Evolutionary conservation across 352 stramenopile species (phyloP), one percentile per base, ranked within the genome.

Genomic region (Globisporangium echinulatum): DNA sequence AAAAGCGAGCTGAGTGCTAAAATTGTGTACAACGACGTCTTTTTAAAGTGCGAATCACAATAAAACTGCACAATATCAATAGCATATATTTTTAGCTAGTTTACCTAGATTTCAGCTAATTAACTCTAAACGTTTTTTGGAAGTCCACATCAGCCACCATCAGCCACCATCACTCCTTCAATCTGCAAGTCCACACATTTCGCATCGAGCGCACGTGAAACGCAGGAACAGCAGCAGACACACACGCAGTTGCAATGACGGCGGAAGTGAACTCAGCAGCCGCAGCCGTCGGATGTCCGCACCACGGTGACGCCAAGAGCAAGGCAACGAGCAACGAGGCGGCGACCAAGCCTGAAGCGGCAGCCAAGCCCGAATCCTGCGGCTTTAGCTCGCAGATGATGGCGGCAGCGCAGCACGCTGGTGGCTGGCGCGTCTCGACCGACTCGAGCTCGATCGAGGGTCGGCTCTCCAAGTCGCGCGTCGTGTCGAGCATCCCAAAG

Each of bases 401-500:
- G 74, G 64, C 66, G 19, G 73, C 74, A 6, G 72, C 77, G 49
- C 69, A 56, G 37, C 65, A 84, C 58, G 68, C 74, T 5, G 77
- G 68, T 10, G 73, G 74, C 7, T 76, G 69, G 53, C 57, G 49
- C 10, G 75, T 81, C 37, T 55, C 52, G 49, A 75, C 63, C 1
- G 66, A 60, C 48, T 77, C 70, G 17, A 40, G 11, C 39, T 47
- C 36, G 50, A 56, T 62, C 47, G 58, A 61, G 36, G 17, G 58
- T 54, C 53, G 54, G n/a, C 63, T 94, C 49, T 92, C 82, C 7
- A 97, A 82, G 9, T 68, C 92, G 15, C 93, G 97, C 50, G 91
- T 92, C 4, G 70, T 85, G 43, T 97, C 83, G 33, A 97, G 75
- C 46, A 99, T 99, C 63, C 97, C 97, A 0, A 99, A 99, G 75